Conservation (phyloP, 1,284 basidiomycete genomes). For the Phaffia rhodozyma region DNA sequence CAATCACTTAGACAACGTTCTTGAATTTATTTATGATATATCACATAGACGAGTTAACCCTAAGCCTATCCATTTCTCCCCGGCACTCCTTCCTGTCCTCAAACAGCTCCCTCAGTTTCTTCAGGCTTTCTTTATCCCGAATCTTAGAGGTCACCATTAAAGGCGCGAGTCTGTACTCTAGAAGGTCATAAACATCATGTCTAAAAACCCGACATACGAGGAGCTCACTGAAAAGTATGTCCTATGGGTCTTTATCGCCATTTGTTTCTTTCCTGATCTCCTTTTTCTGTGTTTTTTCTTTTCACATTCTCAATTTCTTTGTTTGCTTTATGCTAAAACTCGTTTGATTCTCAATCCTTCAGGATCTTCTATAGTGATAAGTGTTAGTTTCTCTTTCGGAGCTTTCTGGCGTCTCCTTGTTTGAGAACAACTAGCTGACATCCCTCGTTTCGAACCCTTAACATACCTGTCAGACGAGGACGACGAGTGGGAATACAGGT, state of each 20-base stretch:
- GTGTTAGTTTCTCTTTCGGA: neutral
- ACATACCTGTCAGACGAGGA: neutral
- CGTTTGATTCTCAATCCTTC: neutral
- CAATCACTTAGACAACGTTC: too few species aligned
- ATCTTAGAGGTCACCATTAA: too few species aligned
- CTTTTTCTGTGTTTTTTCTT: neutral
- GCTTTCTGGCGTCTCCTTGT: neutral
- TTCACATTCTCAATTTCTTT: neutral
- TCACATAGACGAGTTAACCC: too few species aligned
- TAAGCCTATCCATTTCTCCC: too few species aligned
- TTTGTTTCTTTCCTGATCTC: too few species aligned
- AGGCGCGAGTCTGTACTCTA: too few species aligned
- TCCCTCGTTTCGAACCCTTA: neutral
- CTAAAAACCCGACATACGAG: neutral
- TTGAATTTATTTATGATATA: too few species aligned
- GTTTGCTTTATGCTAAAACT: neutral
- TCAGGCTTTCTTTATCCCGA: too few species aligned
- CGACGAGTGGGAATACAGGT: constrained; percentile 12
- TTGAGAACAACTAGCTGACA: too few species aligned
- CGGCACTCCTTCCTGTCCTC: too few species aligned
- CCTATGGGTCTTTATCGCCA: too few species aligned
- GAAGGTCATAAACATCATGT: neutral
- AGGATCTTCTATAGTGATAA: constrained; percentile 15
- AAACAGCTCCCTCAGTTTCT: too few species aligned
- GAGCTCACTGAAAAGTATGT: constrained; percentile 13